Base-by-base conservation (phyloP, 1,284 basidiomycete genomes). In the Sanguinoderma infundibulare region DNA sequence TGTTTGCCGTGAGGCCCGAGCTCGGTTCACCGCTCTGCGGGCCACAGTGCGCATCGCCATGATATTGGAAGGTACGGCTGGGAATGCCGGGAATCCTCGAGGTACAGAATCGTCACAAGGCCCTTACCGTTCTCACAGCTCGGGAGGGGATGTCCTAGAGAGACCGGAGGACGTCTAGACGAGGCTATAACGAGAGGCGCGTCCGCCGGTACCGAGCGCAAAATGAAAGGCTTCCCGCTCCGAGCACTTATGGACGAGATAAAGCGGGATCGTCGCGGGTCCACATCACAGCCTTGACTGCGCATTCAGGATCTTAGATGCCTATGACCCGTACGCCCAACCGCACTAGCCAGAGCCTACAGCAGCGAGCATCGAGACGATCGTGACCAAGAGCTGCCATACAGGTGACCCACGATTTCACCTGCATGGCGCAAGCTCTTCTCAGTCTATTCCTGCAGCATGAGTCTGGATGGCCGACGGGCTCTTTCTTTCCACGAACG, bases 1-100 rank as follows among this genome's bases (percentile, higher is more conserved):
- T 70, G 69, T 67, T 63, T 55, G 52, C 66, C 59, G 66, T 56
- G 64, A 69, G 69, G 69, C 66, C 59, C 58, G 53, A 56, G 49
- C 36, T 38, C 36, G 57, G 42, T 15, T 55, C 36, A n/a, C 22
- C 60, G 55, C 55, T 46, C 55, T 57, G 53, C 36, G 32, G 42
- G 55, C 24, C 49, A 24, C 52, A n/a, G n/a, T n/a, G n/a, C n/a
- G n/a, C n/a, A 52, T 22, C 30, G 35, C 42, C 57, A 59, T 53
- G 57, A 53, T 44, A 57, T 59, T 61, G 53, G 53, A 24, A 50
- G 17, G 57, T 32, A 32, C 49, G 50, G 56, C 40, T 67, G 65
- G 62, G 65, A 66, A 66, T 52, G 52, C 50, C 47, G 59, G 36
- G 32, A 56, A 42, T 57, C 61, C 60, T 61, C 38, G 65, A 58